Conservation (phyloP, 345 rosid genomes). For the Barbarea vulgaris region DNA sequence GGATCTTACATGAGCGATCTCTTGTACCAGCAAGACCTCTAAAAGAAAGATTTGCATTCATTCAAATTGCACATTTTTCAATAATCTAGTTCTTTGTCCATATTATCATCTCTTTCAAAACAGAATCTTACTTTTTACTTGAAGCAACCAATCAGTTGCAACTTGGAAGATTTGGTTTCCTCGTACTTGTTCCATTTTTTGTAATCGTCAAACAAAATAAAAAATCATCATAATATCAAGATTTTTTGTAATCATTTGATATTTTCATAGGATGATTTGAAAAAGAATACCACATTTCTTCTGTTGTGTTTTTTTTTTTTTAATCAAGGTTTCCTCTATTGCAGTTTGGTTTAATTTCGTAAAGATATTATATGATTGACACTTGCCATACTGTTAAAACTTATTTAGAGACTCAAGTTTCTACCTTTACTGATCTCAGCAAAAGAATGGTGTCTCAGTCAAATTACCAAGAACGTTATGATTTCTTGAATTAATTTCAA, state of each 20-base stretch:
- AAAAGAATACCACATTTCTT: not conserved
- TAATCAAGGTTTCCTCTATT: not conserved
- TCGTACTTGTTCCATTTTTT: not conserved
- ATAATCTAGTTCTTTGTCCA: constrained; percentile 18
- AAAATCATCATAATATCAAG: too few relatives aligned
- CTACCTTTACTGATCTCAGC: not conserved
- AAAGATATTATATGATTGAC: not conserved
- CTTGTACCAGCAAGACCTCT: constrained; percentile 37
- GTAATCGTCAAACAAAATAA: not conserved
- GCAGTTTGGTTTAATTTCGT: not conserved
- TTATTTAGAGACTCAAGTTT: not conserved
- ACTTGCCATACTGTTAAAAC: not conserved
- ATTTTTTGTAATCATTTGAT: not conserved
- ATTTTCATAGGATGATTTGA: not conserved
- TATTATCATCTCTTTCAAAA: not conserved
- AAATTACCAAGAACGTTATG: not conserved
- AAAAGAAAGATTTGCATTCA: not conserved
- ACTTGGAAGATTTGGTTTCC: not conserved
- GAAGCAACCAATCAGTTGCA: constrained; percentile 29
- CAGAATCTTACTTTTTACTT: not conserved
- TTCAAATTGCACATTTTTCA: constrained; percentile 8
- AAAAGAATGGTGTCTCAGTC: not conserved
- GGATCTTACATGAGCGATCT: constrained; percentile 37
- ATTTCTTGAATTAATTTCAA: too few relatives aligned
- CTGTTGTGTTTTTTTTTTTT: not conserved